phyloP scores from a whole-genome alignment of 345 rosid species.

The Triadica sebifera region DNA sequence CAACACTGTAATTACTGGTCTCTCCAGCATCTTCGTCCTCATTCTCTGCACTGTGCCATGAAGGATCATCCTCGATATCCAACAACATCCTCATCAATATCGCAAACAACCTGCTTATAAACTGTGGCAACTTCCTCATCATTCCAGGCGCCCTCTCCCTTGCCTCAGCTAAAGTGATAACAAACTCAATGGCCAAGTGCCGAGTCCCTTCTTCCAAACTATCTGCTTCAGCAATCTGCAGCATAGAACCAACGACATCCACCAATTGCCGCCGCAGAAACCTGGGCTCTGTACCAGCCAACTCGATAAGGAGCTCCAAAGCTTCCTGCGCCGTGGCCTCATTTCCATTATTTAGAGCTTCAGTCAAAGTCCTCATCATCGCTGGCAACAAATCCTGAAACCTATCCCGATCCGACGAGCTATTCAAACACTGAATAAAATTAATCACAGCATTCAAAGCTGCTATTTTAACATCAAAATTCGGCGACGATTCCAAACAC shows the following conservation, averaged over 20 bases:
- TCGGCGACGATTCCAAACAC: constrained; percentile 55
- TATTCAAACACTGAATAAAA: constrained; percentile 80
- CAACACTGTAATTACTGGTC: constrained; percentile 85
- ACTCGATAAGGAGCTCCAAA: constrained; percentile 80
- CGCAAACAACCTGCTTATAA: constrained; percentile 75
- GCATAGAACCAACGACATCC: constrained; percentile 91
- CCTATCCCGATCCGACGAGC: constrained; percentile 77
- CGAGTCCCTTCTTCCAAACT: constrained; percentile 89
- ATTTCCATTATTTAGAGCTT: constrained; percentile 79
- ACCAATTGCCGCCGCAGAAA: constrained; percentile 84
- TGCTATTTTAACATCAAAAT: constrained; percentile 85
- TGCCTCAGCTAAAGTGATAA: constrained; percentile 89
- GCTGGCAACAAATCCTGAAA: constrained; percentile 94
- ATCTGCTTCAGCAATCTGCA: constrained; percentile 96
- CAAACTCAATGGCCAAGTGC: constrained; percentile 91
- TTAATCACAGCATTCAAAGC: constrained; percentile 90
- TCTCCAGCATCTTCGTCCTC: constrained; percentile 98
- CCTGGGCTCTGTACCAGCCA: constrained; percentile 94
- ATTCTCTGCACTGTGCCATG: constrained; percentile 85
- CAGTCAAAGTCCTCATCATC: constrained; percentile 91
- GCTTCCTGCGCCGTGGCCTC: constrained; percentile 99
- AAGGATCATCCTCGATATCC: constrained; percentile 92
- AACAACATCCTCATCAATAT: constrained; percentile 87
- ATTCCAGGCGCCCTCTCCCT: constrained; percentile 99
- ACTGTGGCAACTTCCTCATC: constrained; percentile 99